Percentiles rank a stretch among this genome's conserved stretches.
These are phyloP conservation scores for Metschnikowia drakensbergensis DNA, from an alignment of 805 yeast genomes.

Conservation along the genomic window DNA sequence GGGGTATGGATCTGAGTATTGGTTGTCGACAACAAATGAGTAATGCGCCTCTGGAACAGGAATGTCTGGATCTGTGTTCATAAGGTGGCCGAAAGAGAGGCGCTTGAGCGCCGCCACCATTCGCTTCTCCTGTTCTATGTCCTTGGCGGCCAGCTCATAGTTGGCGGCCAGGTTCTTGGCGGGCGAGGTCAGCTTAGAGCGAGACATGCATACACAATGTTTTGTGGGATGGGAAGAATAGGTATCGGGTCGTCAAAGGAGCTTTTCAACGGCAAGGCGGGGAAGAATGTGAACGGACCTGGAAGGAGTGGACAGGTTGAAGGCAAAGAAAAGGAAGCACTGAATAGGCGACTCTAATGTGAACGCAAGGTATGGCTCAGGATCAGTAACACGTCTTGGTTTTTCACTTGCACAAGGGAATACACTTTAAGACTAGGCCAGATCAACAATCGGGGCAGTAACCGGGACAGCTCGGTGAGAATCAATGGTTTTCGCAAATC, in stretches of 20 bases:
- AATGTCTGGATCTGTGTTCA: conserved; percentile 67
- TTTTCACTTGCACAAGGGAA: background rate
- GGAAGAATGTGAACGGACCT: background rate
- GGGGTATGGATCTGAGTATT: conserved; percentile 1
- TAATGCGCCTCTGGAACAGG: conserved; percentile 39
- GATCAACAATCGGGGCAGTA: conserved; percentile 2
- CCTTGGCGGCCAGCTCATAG: conserved; percentile 60
- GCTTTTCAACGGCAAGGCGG: background rate
- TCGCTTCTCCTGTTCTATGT: conserved; percentile 69
- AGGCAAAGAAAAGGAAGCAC: background rate
- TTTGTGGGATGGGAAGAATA: background rate
- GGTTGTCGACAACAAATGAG: conserved; percentile 11
- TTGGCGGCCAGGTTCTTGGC: conserved; percentile 13
- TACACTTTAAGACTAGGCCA: background rate
- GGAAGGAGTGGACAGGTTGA: background rate
- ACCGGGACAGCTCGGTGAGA: conserved; percentile 4
- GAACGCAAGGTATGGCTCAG: background rate
- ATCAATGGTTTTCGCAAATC: conserved; percentile 5
- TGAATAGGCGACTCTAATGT: background rate
- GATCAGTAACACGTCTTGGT: background rate
- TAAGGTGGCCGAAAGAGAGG: conserved; percentile 61
- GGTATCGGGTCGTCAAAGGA: background rate
- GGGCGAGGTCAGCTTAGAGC: conserved; percentile 12
- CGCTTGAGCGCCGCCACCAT: conserved; percentile 72
- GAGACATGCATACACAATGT: conserved; percentile 1